Evolutionary conservation across 768 basidiomycete species (phyloP), one percentile per base, ranked within the genome.

Genomic region (Termitomyces sp.): DNA sequence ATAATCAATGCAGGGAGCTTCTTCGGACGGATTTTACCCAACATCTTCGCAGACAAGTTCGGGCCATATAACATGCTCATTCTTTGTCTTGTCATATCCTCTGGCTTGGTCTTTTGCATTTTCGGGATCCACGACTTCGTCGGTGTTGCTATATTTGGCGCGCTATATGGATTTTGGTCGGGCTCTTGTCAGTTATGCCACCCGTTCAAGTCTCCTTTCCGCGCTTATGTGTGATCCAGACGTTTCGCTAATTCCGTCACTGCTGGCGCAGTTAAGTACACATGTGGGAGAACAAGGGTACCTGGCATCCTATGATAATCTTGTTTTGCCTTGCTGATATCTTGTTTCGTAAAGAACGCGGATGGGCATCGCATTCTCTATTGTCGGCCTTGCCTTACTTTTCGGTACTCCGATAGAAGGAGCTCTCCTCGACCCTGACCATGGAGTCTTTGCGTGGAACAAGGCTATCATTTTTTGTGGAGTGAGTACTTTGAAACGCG

Each of bases 11-110:
- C 73, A 0, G 79, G 82, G 8, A 79, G 79, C 45, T 64, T 83
- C 18, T 71, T 82, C 20, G 86, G 85, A 14, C 79, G 86, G 9
- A 69, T 81, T 5, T 60, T 87, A 5, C 85, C 86, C 1, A 83
- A 81, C 61, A 74, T 83, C 60, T 65, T 86, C 27, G 82, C 83
- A 6, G 81, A 83, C 62, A 69, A 68, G 56, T 66, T 77, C 46
- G 84, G 84, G 6, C 71, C 77, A 1, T 80, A 81, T 59, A 83
- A 82, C 62, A 74, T 80, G 65, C 72, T 81, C 27, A 75, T 82
- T 18, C 76, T 76, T 0, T 77, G 73, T 50, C 68, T 78, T 6
- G 59, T 73, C 26, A 67, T 77, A 18, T 76, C 77, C 14, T 75
- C 78, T 2, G 69, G 68, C 5, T 65, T 83, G 24, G 71, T 77